A percentile compares a stretch with the other conserved stretches of the same genome.
These are phyloP conservation scores for Lentinus brumalis DNA, from an alignment of 768 basidiomycete species.

Conservation along the genomic window DNA sequence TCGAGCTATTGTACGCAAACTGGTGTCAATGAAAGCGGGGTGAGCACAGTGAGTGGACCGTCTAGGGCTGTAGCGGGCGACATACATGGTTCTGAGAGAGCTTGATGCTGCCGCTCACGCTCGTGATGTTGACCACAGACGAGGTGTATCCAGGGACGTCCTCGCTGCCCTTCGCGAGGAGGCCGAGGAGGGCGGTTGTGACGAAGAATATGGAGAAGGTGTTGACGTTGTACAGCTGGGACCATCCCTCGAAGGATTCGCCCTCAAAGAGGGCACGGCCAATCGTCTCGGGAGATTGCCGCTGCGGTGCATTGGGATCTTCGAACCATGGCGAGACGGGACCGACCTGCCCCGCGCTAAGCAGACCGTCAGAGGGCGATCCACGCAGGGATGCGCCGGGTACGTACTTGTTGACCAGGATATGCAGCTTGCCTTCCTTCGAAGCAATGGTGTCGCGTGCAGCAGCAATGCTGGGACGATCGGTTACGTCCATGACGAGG, in stretches of 20 bases:
- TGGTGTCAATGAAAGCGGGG: constrained; percentile 27
- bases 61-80: constrained; percentile 1
- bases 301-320: constrained; percentile 55
- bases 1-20: constrained; percentile 84
- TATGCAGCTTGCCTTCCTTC: constrained; percentile 71
- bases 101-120: constrained; percentile 72
- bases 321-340: constrained; percentile 62
- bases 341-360: constrained; percentile 75
- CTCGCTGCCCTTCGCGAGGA: constrained; percentile 71
- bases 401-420: constrained; percentile 80
- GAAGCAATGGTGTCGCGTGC: constrained; percentile 56
- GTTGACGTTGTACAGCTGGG: constrained; percentile 63
- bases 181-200: constrained; percentile 73
- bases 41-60: neutral
- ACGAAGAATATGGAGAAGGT: constrained; percentile 78
- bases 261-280: constrained; percentile 71
- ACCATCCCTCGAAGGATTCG: constrained; percentile 66
- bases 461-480: constrained; percentile 62
- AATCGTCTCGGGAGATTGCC: constrained; percentile 63
- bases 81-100: constrained; percentile 78
- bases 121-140: constrained; percentile 75
- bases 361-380: neutral
- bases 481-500: constrained; percentile 70
- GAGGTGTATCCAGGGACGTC: constrained; percentile 61
- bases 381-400: neutral